Evolutionary conservation across 441 rosid genomes (phyloP).

Genomic region (Mallotus japonicus): DNA sequence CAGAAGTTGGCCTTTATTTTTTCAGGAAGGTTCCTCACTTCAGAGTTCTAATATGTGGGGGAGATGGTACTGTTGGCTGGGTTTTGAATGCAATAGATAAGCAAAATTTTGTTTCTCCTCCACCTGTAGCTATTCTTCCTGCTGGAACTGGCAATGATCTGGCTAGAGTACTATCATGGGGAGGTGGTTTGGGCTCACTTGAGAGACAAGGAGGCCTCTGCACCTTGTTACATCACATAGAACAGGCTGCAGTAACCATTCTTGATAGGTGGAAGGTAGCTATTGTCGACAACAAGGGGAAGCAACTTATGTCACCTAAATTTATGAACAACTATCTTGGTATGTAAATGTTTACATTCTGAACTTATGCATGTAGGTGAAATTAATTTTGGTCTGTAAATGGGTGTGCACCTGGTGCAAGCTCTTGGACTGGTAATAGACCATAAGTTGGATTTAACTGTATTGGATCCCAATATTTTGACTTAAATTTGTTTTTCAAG

Average conservation of each 20-base stretch:
- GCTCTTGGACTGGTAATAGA: not conserved
- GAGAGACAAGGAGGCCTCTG: constrained; percentile 95
- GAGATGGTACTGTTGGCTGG: constrained; percentile 99
- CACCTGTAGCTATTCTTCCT: constrained; percentile 95
- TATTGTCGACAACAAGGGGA: constrained; percentile 60
- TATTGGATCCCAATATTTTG: not conserved
- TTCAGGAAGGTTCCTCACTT: constrained; percentile 95
- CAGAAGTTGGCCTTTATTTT: constrained; percentile 86
- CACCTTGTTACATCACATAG: constrained; percentile 71
- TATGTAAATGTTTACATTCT: constrained; percentile 26
- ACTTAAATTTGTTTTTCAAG: not conserved
- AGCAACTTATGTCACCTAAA: constrained; percentile 65
- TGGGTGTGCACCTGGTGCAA: not conserved
- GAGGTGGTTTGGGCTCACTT: constrained; percentile 87
- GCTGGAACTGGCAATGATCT: constrained; percentile 99
- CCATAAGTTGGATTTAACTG: not conserved
- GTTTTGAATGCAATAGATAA: constrained; percentile 89
- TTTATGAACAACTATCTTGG: constrained; percentile 98
- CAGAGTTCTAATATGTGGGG: constrained; percentile 94
- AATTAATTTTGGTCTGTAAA: not conserved
- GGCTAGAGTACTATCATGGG: constrained; percentile 93
- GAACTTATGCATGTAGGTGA: not conserved
- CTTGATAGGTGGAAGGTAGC: constrained; percentile 96
- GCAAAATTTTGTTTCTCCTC: constrained; percentile 92
- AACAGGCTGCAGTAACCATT: constrained; percentile 92